These are phyloP conservation scores for Penicillium desertorum DNA, from an alignment of 495 filamentous ascomycete genomes.

Conservation along the genomic window DNA sequence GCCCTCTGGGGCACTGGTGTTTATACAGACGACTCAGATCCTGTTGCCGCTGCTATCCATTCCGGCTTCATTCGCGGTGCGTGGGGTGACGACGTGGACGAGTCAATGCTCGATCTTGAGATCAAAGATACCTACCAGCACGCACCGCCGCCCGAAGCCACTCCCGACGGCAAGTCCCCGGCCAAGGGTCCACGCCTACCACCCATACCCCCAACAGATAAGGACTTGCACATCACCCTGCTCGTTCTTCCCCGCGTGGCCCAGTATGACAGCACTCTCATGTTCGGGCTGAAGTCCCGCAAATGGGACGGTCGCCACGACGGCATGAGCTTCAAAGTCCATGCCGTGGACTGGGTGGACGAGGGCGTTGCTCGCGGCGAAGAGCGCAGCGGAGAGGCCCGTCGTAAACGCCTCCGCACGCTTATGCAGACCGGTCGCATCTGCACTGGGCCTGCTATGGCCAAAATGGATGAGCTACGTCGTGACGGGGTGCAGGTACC, in stretches of 20 bases:
- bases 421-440: conserved; percentile 49
- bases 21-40: conserved; percentile 95
- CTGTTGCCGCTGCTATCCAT: conserved; percentile 90
- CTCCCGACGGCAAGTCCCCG: conserved; percentile 15
- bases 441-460: conserved; percentile 46
- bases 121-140: conserved; percentile 47
- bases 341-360: conserved; percentile 76
- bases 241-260: conserved; percentile 78
- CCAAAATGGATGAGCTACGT: conserved; percentile 46
- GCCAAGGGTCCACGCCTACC: conserved; percentile 40
- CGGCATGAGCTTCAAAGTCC: conserved; percentile 84
- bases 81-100: conserved; percentile 73
- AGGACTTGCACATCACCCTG: conserved; percentile 81
- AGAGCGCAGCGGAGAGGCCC: conserved; percentile 60
- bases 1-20: conserved; percentile 90
- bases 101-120: conserved; percentile 65
- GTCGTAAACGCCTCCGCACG: conserved; percentile 58
- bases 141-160: conserved; percentile 31
- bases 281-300: conserved; percentile 78
- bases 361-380: conserved; percentile 64
- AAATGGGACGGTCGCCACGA: conserved; percentile 71
- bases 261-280: conserved; percentile 68
- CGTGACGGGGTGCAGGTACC: conserved; percentile 37
- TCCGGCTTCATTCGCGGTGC: conserved; percentile 87
- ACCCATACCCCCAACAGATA: conserved; percentile 48